These are phyloP conservation scores for Talaromyces sp. DNA, from an alignment of 2,329 filamentous ascomycete genomes.

Conservation along the genomic window DNA sequence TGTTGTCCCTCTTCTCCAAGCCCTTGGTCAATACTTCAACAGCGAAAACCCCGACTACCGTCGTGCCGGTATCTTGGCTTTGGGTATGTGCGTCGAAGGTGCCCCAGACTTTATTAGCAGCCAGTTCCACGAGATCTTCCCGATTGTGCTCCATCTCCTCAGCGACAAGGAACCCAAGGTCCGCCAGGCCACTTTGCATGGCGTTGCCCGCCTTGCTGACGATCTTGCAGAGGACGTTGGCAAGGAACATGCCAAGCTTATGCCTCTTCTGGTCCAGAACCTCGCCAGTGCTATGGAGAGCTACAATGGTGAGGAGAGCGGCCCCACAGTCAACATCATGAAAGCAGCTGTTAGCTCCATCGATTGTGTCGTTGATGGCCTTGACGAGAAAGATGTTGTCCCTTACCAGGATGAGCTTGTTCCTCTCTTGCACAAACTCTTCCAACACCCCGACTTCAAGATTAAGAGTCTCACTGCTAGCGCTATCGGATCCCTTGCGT, in stretches of 20 bases:
- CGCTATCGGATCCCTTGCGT: conserved; percentile 85
- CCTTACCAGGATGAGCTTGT: conserved; percentile 80
- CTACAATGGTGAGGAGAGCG: conserved; percentile 61
- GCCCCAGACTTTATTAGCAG: conserved; percentile 96
- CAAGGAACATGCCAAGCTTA: conserved; percentile 77
- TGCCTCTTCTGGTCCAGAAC: conserved; percentile 83
- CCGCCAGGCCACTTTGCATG: conserved; percentile 79
- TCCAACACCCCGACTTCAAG: conserved; percentile 79
- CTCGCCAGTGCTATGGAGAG: conserved; percentile 73
- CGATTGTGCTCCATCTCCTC: conserved; percentile 76
- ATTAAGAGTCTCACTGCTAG: conserved; percentile 87
- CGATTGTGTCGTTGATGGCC: conserved; percentile 81
- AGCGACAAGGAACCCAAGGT: conserved; percentile 80
- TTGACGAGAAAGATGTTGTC: conserved; percentile 72
- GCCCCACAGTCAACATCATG: conserved; percentile 79
- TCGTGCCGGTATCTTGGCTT: conserved; percentile 83
- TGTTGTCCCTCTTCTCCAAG: conserved; percentile 84
- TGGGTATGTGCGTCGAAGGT: conserved; percentile 93
- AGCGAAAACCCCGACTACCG: conserved; percentile 73
- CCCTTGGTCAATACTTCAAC: conserved; percentile 76
- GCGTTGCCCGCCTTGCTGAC: conserved; percentile 85
- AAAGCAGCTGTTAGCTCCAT: conserved; percentile 86
- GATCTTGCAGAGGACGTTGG: conserved; percentile 88
- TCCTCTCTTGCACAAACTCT: conserved; percentile 76
- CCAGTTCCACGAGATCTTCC: conserved; percentile 81